Evolutionary conservation across 371 early-diverging fungal genomes (phyloP).

Genomic region (Mucor saturninus): DNA sequence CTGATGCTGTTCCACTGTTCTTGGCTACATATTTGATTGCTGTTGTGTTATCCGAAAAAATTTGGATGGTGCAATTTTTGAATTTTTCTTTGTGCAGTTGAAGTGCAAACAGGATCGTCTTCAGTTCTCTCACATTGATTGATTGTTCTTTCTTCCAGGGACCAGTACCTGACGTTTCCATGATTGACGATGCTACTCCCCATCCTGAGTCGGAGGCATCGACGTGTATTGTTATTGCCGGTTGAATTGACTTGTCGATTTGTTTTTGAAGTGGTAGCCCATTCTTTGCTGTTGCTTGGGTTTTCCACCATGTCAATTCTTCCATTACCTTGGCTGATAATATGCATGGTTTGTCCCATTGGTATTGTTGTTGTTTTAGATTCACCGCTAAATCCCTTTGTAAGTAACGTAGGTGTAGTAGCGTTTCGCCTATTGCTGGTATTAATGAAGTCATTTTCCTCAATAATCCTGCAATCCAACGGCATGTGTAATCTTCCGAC

Average conservation of each 20-base stretch:
- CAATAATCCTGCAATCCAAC: slow-evolving; percentile 12
- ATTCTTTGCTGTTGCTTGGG: slow-evolving; percentile 2
- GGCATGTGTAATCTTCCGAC: background rate
- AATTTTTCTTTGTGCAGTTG: slow-evolving; percentile 4
- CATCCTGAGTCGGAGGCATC: slow-evolving; percentile 22
- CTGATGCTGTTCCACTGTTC: slow-evolving; percentile 15
- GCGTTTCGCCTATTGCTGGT: slow-evolving; percentile 15
- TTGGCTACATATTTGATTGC: slow-evolving; percentile 27
- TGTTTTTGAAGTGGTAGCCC: slow-evolving; percentile 5
- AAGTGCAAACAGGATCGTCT: slow-evolving; percentile 17
- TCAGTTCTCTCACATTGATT: slow-evolving; percentile 29
- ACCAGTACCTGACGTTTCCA: slow-evolving; percentile 22
- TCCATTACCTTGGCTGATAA: background rate
- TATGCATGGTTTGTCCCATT: background rate
- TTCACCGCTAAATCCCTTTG: slow-evolving; percentile 8
- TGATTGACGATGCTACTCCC: slow-evolving; percentile 10
- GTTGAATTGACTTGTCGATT: background rate
- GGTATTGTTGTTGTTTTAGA: background rate
- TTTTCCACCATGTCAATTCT: slow-evolving; percentile 16
- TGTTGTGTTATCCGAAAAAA: slow-evolving; percentile 32
- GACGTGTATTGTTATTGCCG: slow-evolving; percentile 2
- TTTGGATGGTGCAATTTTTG: background rate
- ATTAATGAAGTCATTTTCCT: slow-evolving; percentile 21
- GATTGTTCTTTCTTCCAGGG: slow-evolving; percentile 7
- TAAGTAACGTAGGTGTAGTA: slow-evolving; percentile 1